Percentiles rank a stretch among this genome's conserved stretches.
phyloP scores from a whole-genome alignment of 106 monocot genomes.

The Platanthera zijinensis region DNA sequence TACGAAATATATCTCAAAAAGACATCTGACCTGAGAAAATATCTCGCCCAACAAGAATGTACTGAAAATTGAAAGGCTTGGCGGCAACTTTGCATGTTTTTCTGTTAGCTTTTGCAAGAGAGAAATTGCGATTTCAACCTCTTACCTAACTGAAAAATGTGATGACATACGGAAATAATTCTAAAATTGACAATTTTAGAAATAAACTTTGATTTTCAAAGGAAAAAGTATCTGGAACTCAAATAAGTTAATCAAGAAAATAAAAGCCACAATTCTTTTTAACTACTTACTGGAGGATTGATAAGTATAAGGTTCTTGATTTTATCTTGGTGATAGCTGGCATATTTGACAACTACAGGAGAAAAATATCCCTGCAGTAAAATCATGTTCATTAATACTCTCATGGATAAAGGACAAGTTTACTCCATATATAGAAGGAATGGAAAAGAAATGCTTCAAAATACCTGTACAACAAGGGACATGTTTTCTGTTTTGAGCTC shows the following conservation, averaged over 20 bases:
- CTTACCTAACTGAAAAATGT: background rate
- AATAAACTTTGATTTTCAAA: background rate
- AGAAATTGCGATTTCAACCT: background rate
- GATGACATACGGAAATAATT: background rate
- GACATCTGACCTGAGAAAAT: constrained; percentile 78
- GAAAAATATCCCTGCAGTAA: constrained; percentile 84
- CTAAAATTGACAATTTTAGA: background rate
- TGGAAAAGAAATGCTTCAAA: no score
- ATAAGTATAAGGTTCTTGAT: constrained; percentile 74
- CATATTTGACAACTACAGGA: constrained; percentile 78
- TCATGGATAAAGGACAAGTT: background rate
- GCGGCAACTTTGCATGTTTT: constrained; percentile 65
- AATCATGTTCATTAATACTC: background rate
- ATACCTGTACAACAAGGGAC: no score
- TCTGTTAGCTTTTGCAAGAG: constrained; percentile 47
- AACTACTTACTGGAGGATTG: constrained; percentile 81
- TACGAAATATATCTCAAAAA: background rate
- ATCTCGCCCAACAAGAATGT: constrained; percentile 95
- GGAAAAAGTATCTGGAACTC: constrained; percentile 1
- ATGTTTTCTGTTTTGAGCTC: no score
- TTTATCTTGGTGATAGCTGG: constrained; percentile 68
- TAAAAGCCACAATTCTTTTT: background rate
- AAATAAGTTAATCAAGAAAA: constrained; percentile 1
- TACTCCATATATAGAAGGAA: no score
- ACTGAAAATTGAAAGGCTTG: constrained; percentile 70